Evolutionary conservation across 1,284 basidiomycete genomes (phyloP), one percentile per base, ranked within the genome.

Genomic region (Tetrapyrgos nigripes): DNA sequence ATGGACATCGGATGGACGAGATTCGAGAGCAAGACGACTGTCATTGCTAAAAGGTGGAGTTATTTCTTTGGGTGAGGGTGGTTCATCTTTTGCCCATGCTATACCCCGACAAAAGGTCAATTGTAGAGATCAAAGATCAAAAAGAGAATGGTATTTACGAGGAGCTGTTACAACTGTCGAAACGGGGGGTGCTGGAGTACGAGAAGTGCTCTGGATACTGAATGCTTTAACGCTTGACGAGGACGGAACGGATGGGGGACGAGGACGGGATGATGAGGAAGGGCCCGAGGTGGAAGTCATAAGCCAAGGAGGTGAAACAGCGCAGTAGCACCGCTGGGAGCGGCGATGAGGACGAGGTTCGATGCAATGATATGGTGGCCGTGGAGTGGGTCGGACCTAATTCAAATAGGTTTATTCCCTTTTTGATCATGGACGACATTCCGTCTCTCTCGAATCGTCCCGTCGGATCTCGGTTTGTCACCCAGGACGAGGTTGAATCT

Each of bases 31-130:
- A 60, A 61, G 69, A 59, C 66, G 60, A 62, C 65, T 63, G 64
- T 72, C 62, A 64, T 70, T 49, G 64, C 26, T 43, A 31, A 31
- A 23, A 11, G 21, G 44, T 10, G 31, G 46, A 27, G 45, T 43
- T 6, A 28, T 68, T 53, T 86, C 85, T 23, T 76, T 82, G 4
- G 90, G 89, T 0, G 90, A 91, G 8, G 89, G 88, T 2, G 91
- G 90, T 66, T 93, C 91, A 69, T 93, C 88, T 65, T 83, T 81
- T 9, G 91, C 91, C 91, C 91, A 93, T 57, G 91, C 91, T 93
- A 62, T 1, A 27, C n/a, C n/a, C n/a, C n/a, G 27, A 47, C 8
- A 64, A 37, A 54, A 59, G 19, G 54, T 44, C 51, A 56, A 57
- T 37, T 59, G 58, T 59, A 61, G 53, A 63, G 63, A 55, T n/a